Percentiles rank a stretch among this genome's conserved stretches.
Conservation (phyloP, 2,329 filamentous ascomycete species). For the Aspergillus candidus region DNA sequence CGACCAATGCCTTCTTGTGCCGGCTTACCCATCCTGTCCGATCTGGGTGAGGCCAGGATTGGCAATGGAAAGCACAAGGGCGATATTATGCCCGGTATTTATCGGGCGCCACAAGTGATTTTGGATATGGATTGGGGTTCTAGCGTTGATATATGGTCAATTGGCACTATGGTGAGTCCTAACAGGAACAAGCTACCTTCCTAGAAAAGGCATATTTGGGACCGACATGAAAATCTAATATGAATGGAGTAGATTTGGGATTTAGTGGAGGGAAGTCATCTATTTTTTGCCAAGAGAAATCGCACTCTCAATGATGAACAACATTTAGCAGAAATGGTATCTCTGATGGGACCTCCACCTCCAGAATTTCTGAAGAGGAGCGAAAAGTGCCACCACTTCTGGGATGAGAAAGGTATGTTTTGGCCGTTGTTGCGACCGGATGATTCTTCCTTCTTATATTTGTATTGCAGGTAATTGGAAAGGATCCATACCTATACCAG, state of each 20-base stretch:
- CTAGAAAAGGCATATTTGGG: no score
- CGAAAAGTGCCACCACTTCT: constrained; percentile 9
- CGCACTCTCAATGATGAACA: constrained; percentile 12
- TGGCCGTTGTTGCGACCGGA: not conserved
- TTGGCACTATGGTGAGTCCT: constrained; percentile 22
- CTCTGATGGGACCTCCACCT: constrained; percentile 17
- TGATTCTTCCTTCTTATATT: not conserved
- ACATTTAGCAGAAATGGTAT: constrained; percentile 19
- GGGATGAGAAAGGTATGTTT: constrained; percentile 12
- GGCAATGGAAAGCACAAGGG: constrained; percentile 11
- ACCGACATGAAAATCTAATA: constrained; percentile 3
- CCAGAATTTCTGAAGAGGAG: constrained; percentile 11
- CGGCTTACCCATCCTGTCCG: constrained; percentile 21
- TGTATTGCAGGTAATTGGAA: constrained; percentile 22
- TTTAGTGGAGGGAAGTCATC: constrained; percentile 8
- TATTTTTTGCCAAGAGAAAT: constrained; percentile 14
- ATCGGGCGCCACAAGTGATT: constrained; percentile 28
- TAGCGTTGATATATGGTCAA: constrained; percentile 29
- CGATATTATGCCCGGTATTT: constrained; percentile 24
- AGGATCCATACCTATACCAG: constrained; percentile 19
- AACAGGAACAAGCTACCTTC: not conserved
- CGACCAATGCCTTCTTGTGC: constrained; percentile 14
- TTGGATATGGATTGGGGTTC: constrained; percentile 25
- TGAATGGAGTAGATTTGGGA: constrained; percentile 14
- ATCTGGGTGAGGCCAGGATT: constrained; percentile 24